Evolutionary conservation across 805 yeast species (phyloP).

Genomic region (Cyberlindnera meyerae): DNA sequence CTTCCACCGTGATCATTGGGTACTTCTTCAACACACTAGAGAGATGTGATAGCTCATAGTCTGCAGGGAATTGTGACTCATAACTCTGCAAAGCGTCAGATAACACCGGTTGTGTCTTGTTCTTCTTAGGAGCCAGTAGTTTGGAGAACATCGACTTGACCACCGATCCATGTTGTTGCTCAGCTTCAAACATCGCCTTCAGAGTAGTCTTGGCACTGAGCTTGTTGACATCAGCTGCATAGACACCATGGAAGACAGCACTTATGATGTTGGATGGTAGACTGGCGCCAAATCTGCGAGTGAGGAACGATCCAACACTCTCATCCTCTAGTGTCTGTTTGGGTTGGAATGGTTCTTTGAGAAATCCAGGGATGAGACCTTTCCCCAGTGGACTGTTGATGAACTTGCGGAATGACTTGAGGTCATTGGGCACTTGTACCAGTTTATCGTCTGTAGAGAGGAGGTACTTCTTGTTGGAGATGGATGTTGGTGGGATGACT

Average conservation of each 20-base stretch:
- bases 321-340: constrained; percentile 48
- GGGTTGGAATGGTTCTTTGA: constrained; percentile 47
- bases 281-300: constrained; percentile 61
- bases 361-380: constrained; percentile 39
- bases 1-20: constrained; percentile 57
- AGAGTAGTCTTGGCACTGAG: constrained; percentile 63
- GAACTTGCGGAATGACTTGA: constrained; percentile 32
- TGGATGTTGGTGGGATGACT: constrained; percentile 52
- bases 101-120: constrained; percentile 11
- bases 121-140: constrained; percentile 3
- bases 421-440: constrained; percentile 48
- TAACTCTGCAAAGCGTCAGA: constrained; percentile 34
- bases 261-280: constrained; percentile 57
- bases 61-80: constrained; percentile 35
- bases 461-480: constrained; percentile 70
- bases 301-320: constrained; percentile 59
- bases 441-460: constrained; percentile 40
- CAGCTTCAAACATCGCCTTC: constrained; percentile 51
- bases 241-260: constrained; percentile 84
- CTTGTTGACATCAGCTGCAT: constrained; percentile 73
- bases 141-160: constrained; percentile 39
- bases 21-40: constrained; percentile 37
- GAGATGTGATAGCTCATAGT: constrained; percentile 33
- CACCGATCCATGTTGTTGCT: constrained; percentile 55
- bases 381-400: constrained; percentile 38